Evolutionary conservation across 2,329 filamentous ascomycete genomes (phyloP).

Genomic region (Aureobasidium mangrovei): DNA sequence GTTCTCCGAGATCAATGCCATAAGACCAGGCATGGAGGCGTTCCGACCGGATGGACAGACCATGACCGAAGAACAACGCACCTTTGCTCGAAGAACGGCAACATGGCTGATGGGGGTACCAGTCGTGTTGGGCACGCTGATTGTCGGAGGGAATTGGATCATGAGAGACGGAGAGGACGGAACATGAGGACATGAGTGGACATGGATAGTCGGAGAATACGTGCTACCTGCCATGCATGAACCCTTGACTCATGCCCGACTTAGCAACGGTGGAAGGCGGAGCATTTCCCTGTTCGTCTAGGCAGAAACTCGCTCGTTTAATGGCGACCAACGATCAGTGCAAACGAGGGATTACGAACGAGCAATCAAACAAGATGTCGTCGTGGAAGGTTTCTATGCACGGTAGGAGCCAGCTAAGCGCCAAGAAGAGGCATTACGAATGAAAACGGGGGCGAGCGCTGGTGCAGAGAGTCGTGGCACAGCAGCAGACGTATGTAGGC

Average conservation of each 20-base stretch:
- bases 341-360: neutral
- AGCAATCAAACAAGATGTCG: neutral
- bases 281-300: neutral
- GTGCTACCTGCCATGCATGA: constrained; percentile 3
- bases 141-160: constrained; percentile 15
- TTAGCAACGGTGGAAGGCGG: neutral
- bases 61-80: constrained; percentile 23
- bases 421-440: constrained; percentile 5
- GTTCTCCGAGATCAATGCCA: constrained; percentile 23
- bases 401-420: neutral
- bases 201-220: neutral
- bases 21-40: constrained; percentile 23
- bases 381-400: neutral
- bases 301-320: neutral
- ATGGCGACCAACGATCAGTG: neutral
- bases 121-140: constrained; percentile 16
- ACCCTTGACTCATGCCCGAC: neutral
- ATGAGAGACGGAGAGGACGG: neutral
- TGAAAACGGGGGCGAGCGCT: constrained; percentile 1
- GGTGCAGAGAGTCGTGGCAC: neutral
- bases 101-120: constrained; percentile 20
- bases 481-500: neutral
- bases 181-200: neutral
- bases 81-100: constrained; percentile 17
- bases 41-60: constrained; percentile 20